Conservation (phyloP, 768 basidiomycete genomes). For the Amanita molliuscula region DNA sequence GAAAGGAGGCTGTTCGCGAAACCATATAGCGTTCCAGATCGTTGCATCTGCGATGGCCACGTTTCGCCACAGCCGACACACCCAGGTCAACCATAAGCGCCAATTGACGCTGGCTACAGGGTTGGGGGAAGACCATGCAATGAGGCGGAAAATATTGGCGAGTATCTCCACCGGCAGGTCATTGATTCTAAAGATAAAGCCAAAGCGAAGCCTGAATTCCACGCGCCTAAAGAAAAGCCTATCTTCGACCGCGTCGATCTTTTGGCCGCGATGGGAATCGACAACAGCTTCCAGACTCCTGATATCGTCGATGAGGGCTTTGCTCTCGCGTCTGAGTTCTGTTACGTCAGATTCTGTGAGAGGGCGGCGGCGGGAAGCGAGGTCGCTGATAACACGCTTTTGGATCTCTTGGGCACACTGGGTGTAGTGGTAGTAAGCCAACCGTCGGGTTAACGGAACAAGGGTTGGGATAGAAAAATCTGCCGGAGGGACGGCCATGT, state of each 20-base stretch:
- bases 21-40: slow-evolving; percentile 60
- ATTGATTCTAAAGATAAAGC: slow-evolving; percentile 42
- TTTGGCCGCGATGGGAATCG: background rate
- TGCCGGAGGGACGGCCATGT: background rate
- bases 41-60: slow-evolving; percentile 37
- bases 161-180: slow-evolving; percentile 60
- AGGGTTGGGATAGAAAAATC: background rate
- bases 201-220: slow-evolving; percentile 20
- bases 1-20: slow-evolving; percentile 40
- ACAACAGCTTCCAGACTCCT: background rate
- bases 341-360: slow-evolving; percentile 11
- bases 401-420: background rate
- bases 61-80: slow-evolving; percentile 46
- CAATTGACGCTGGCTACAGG: slow-evolving; percentile 22
- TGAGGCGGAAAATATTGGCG: slow-evolving; percentile 49
- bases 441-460: background rate
- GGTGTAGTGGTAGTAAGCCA: background rate
- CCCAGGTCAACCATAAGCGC: slow-evolving; percentile 46
- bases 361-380: background rate
- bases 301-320: slow-evolving; percentile 6
- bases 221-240: slow-evolving; percentile 22
- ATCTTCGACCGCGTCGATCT: slow-evolving; percentile 14
- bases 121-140: slow-evolving; percentile 39
- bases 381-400: background rate
- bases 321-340: slow-evolving; percentile 10